Evolutionary conservation across 2,329 filamentous ascomycete genomes (phyloP), one percentile per base, ranked within the genome.

Genomic region (Harringtonia aguacate): DNA sequence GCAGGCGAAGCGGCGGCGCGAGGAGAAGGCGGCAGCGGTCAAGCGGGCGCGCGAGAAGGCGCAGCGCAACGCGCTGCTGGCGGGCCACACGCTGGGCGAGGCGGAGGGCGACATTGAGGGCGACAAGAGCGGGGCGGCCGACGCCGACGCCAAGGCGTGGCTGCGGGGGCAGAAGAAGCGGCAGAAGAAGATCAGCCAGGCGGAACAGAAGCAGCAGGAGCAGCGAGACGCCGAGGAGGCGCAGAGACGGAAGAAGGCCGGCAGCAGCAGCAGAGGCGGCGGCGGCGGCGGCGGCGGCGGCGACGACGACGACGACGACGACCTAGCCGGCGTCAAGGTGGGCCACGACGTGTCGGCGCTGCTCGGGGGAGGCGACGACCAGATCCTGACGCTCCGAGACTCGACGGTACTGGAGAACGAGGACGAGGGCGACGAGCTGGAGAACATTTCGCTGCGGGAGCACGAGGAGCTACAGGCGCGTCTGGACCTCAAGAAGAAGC

Each of bases 311-410:
- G 1, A 78, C 86, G 42, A 42, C 4, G 83, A 84, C 48, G 89
- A 97, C 58, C 70, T 97, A 39, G 84, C 87, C 1, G 92, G 90
- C 31, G 81, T 98, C 54, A 92, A 86, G 59, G 90, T 98, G 42
- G 89, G 81, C 5, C 92, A 98, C 60, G 87, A 95, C 59, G 64
- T 89, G 46, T 77, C 77, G 5, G 77, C 85, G 20, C 90, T 98
- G 50, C 79, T 86, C 21, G 86, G 87, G 42, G n/a, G n/a, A n/a
- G 83, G 77, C 17, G 81, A 86, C 47, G 89, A 95, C 47, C 88
- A 97, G 58, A 79, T 98, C 28, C 69, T 98, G 43, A 95, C 90
- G 0, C 73, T 98, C n/a, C 95, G 95, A 58, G 92, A 98, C 63
- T 77, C 84, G 1, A 86, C 85, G 1, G 86, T 98, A 44, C 77